Percentiles rank a stretch among this genome's conserved stretches.
Evolutionary conservation across 306 rosid genomes (phyloP).

Genomic region (Dryas drummondii): DNA sequence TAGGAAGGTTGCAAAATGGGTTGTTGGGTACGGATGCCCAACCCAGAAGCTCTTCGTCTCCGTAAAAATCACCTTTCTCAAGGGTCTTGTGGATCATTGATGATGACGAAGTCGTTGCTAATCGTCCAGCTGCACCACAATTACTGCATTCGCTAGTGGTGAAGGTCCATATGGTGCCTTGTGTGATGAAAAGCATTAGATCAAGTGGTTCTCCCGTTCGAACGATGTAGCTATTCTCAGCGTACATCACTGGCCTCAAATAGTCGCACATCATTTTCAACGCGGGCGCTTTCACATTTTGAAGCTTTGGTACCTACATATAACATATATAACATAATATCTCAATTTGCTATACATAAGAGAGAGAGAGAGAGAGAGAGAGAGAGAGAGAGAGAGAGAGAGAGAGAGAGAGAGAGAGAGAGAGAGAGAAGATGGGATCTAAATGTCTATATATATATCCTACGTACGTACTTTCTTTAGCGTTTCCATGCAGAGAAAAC

Average conservation of each 20-base stretch:
- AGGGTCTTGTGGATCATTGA: neutral
- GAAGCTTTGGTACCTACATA: neutral
- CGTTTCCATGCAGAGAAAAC: slow-evolving; percentile 50
- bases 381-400: no score
- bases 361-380: no score
- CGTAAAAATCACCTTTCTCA: neutral
- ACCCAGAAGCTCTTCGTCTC: slow-evolving; percentile 8
- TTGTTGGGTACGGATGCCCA: slow-evolving; percentile 28
- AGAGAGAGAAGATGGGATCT: no score
- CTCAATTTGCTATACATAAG: no score
- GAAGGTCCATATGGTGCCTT: slow-evolving; percentile 11
- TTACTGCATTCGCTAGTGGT: neutral
- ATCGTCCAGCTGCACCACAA: neutral
- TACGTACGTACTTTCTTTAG: no score
- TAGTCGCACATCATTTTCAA: neutral
- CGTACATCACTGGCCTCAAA: neutral
- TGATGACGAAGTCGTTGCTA: neutral
- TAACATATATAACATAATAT: neutral
- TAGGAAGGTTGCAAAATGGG: slow-evolving; percentile 40
- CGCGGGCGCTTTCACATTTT: neutral
- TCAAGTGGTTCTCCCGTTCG: slow-evolving; percentile 15
- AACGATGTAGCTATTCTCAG: neutral
- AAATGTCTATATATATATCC: no score
- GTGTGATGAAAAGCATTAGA: slow-evolving; percentile 1
- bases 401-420: no score